Conservation (phyloP, 2,329 filamentous ascomycete genomes). For the Atkinsonella texensis region DNA sequence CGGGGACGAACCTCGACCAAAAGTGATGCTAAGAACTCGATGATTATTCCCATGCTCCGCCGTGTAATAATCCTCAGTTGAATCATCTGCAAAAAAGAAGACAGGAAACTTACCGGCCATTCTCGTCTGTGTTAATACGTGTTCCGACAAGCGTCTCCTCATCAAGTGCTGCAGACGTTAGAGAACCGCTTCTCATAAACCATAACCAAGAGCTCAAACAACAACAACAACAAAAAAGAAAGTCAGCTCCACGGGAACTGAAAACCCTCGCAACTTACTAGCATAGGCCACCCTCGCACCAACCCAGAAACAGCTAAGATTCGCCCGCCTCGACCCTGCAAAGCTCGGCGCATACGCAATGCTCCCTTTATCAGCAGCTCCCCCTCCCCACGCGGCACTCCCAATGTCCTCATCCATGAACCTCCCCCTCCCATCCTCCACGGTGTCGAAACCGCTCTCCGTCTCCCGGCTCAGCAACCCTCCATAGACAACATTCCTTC, state of each 20-base stretch:
- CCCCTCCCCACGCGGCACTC: constrained; percentile 26
- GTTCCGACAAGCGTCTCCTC: constrained; percentile 23
- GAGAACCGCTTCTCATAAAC: background rate
- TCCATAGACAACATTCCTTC: constrained; percentile 20
- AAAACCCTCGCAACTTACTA: constrained; percentile 22
- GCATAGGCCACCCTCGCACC: constrained; percentile 30
- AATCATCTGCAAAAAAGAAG: background rate
- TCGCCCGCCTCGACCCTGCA: constrained; percentile 16
- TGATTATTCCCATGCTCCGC: no score
- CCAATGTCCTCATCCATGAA: constrained; percentile 14
- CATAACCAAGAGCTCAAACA: background rate
- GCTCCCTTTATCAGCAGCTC: constrained; percentile 27
- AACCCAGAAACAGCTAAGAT: constrained; percentile 30
- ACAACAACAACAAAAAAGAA: background rate
- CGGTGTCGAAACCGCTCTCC: constrained; percentile 8
- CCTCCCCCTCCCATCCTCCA: constrained; percentile 11
- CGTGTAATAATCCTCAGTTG: background rate
- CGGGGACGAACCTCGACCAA: constrained; percentile 4
- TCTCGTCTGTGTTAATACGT: constrained; percentile 31
- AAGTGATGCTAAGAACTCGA: constrained; percentile 5
- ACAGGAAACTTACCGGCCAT: constrained; percentile 23
- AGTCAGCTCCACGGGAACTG: background rate
- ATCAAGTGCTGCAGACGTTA: constrained; percentile 19
- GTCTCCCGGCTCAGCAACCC: constrained; percentile 18
- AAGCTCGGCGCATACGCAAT: constrained; percentile 22